Evolutionary conservation across 192 early-diverging fungal genomes (phyloP), one percentile per base, ranked within the genome.

Genomic region (Spizellomyces sp.): DNA sequence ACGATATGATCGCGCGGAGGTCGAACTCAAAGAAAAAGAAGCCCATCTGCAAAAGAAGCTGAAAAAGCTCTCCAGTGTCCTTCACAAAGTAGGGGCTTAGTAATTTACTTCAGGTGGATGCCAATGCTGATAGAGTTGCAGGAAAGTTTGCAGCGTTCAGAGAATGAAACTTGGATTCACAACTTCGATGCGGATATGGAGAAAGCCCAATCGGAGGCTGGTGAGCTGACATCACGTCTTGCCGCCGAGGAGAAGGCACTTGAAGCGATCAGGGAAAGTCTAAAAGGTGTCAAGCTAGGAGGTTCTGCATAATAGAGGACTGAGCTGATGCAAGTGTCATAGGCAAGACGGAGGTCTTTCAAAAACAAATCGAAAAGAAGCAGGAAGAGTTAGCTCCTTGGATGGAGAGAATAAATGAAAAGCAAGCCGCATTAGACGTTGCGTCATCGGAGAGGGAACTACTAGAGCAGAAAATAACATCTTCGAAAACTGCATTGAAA

Each of bases 361-460:
- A 93, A 50, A 75, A 80, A 36, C 77, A 93, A 52, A 95, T 99
- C 19, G 93, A 94, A 71, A 81, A 90, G 58, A 87, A 93, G 68
- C 93, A 99, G 76, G 86, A 85, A 27, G 87, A 93, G 66, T 79
- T 98, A 17, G 89, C 88, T 6, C 98, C 96, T 2, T 95, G 92
- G 92, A 83, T 81, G 50, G 94, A 95, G 67, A 91, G 90, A 76
- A 88, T 95, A 71, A 89, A 89, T 58, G 87, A 69, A 41, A 88
- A 88, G 61, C 86, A 92, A 74, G 85, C 90, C 41, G 70, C 81
- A 55, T 79, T 95, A n/a, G 89, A 96, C 63, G 83, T 96, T 66
- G 84, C 87, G 10, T 77, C 87, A 73, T 91, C 96, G 0, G 97
- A 99, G 77, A 77, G 86, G 47, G 77, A 91, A n/a, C 82, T 97